Base-by-base conservation (phyloP, 768 basidiomycete genomes). In the Lactifluus subvellereus region DNA sequence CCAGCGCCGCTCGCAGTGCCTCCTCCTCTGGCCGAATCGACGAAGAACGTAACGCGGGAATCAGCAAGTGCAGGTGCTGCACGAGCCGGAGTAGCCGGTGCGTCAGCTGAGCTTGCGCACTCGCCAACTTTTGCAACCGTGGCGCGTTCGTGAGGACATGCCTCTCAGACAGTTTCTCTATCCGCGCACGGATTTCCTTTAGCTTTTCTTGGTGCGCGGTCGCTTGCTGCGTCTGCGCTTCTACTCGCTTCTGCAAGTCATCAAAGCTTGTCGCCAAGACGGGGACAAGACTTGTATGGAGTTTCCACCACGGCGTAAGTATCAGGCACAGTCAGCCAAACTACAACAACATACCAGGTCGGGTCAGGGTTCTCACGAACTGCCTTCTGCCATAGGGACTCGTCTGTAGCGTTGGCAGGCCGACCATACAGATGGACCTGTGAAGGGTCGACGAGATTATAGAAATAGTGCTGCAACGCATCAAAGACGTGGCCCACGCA, bases 1-100 rank as follows among this genome's bases (percentile, higher is more conserved):
- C 91, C 32, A 94, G 76, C 65, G 76, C 78, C 1, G 82, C 81
- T 22, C 90, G 80, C 59, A 94, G 74, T 52, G 79, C 80, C 71
- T 94, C 92, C 72, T 94, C 92, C 68, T 92, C 91, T 2, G 84
- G 86, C 13, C 86, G 79, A 53, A 94, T 85, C 5, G 89, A 82
- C 1, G 86, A 85, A 8, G 86, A 86, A 20, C 91, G 82, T 33
- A 94, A 77, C 3, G 83, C 78, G 16, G 92, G 91, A 27, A 92
- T 86, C 48, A 94, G 79, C 48, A 93, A 77, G 71, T 91, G 89
- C 45, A 91, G 72, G 69, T 92, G 89, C 66, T 90, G 86, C 27
- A 88, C 80, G 57, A 94, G 77, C 48, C 76, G 76, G 37, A 89
- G 78, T 13, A 94, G 77, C 11, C 89, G 84, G 59, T 91, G 87